phyloP scores from a whole-genome alignment of 305 asterid species.

The Stenogyne calaminthoides region DNA sequence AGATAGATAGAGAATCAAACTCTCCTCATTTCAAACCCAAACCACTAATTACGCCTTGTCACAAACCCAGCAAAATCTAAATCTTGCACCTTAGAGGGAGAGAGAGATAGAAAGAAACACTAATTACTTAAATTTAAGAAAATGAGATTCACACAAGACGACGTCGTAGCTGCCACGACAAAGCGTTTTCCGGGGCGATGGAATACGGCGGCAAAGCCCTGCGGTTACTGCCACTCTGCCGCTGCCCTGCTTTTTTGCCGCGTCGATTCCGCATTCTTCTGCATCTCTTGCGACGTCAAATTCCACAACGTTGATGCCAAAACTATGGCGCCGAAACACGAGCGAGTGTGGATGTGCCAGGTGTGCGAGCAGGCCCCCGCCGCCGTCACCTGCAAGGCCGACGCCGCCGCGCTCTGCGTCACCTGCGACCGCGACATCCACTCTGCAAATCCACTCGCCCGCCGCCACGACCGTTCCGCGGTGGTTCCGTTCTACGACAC shows the following conservation, averaged over 20 bases:
- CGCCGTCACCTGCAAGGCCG: constrained; percentile 46
- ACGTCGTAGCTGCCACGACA: constrained; percentile 7
- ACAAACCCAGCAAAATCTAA: not conserved
- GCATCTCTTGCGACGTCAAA: constrained; percentile 50
- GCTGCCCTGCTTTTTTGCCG: constrained; percentile 55
- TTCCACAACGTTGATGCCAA: constrained; percentile 35
- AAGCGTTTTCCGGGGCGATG: constrained; percentile 40
- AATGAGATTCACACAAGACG: constrained; percentile 24
- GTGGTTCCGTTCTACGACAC: constrained; percentile 51
- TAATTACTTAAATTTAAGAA: not conserved
- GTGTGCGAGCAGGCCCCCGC: constrained; percentile 62
- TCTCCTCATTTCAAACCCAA: constrained; percentile 19
- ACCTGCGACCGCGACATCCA: constrained; percentile 59
- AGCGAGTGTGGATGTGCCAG: constrained; percentile 56
- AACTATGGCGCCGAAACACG: constrained; percentile 35
- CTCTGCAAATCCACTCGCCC: constrained; percentile 51
- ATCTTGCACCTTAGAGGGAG: not conserved
- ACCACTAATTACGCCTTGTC: constrained; percentile 40
- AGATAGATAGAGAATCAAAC: constrained; percentile 26
- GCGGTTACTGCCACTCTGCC: constrained; percentile 52
- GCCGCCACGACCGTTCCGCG: constrained; percentile 52
- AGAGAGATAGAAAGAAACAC: not conserved
- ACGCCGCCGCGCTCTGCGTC: constrained; percentile 54
- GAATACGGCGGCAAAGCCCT: constrained; percentile 40
- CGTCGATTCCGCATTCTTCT: constrained; percentile 50